A percentile compares a stretch with the other conserved stretches of the same genome.
Conservation (phyloP, 2,329 filamentous ascomycete genomes). For the Berkeleyomyces rouxiae region DNA sequence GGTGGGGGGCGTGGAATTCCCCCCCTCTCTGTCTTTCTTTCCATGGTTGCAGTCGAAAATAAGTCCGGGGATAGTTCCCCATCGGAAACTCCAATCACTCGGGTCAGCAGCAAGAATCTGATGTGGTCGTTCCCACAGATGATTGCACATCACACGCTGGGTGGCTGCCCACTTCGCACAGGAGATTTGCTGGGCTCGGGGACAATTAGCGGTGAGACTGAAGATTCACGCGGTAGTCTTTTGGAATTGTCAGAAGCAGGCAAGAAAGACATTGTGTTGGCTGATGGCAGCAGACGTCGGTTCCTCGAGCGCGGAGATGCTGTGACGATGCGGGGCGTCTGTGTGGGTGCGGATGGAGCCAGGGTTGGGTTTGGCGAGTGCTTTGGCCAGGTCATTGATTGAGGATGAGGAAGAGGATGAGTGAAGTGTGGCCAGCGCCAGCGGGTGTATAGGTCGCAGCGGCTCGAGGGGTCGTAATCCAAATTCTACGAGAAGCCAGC, state of each 20-base stretch:
- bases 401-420: background rate
- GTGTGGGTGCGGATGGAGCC: constrained; percentile 17
- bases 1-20: background rate
- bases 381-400: constrained; percentile 19
- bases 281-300: constrained; percentile 24
- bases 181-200: constrained; percentile 51
- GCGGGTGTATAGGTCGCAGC: too few relatives aligned
- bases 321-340: constrained; percentile 26
- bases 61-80: background rate
- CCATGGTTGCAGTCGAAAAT: background rate
- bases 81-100: constrained; percentile 3
- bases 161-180: constrained; percentile 50
- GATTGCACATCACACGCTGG: constrained; percentile 57
- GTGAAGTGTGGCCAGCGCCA: too few relatives aligned
- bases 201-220: constrained; percentile 24
- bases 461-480: too few relatives aligned
- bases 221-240: constrained; percentile 26
- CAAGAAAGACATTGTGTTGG: constrained; percentile 26
- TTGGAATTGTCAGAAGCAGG: constrained; percentile 31
- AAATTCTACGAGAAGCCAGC: background rate
- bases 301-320: constrained; percentile 32
- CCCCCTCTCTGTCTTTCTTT: background rate
- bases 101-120: constrained; percentile 23
- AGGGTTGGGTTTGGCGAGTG: constrained; percentile 30
- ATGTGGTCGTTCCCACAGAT: constrained; percentile 65